Base-by-base conservation (phyloP, 2,329 filamentous ascomycete species). In the Paracoccidioides brasiliensis region DNA sequence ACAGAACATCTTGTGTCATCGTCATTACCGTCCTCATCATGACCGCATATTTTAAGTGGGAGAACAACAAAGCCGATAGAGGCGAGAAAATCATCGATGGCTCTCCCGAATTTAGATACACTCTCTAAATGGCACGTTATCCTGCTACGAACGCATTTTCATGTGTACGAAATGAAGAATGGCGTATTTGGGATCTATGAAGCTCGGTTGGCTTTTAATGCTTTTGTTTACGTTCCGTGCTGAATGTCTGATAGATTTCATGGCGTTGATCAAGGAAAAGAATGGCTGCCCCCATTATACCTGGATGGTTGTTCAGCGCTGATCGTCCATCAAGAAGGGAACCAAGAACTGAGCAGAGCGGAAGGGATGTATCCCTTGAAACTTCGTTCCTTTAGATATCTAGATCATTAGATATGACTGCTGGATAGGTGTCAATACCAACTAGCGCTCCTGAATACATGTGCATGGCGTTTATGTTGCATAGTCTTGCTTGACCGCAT, bases 1-100 rank as follows among this genome's bases (percentile, higher is more conserved):
- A 38, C 3, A 57, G 45, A 12, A 38, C 45, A 3, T 30, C 15
- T 12, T 50, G 22, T 10, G 9, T 48, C 37, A 52, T 54, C 22
- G 22, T 22, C 32, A 35, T 54, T 15, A 57, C 54, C 37, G 37
- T 33, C 8, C 28, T 22, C 5, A 2, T 51, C 28, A 44, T 58
- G 22, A 57, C 52, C 3, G 3, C 55, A n/a, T 53, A 53, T 28
- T 58, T 58, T 45, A 54, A 12, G 35, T 35, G 45, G 28, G 9
- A 22, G 37, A 58, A 58, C 15, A 53, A 37, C 35, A 57, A 53
- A 52, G 57, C 55, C 3, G 57, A 58, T 22, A 32, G 48, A 33
- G 57, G 57, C 8, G 57, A 57, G 42, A 43, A 42, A 22, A 28
- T 57, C 14, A 55, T 57, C 35, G 37, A 22, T 12, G 57, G 15